Evolutionary conservation across 768 basidiomycete species (phyloP).

Genomic region (Boletus speciosus): DNA sequence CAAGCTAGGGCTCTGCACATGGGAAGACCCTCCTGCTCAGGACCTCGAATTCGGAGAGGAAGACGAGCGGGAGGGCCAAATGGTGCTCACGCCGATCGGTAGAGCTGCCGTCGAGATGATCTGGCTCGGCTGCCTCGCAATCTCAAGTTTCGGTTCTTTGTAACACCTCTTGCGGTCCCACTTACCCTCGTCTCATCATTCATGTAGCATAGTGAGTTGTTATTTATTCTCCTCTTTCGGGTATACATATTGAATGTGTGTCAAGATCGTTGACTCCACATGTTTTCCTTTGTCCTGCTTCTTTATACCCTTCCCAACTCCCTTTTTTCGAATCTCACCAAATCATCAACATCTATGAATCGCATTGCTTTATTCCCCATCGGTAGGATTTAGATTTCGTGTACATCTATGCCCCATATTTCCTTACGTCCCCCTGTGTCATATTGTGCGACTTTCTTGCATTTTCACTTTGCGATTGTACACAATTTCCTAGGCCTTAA

Average conservation of each 20-base stretch:
- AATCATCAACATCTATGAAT: constrained; percentile 9
- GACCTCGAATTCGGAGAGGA: constrained; percentile 35
- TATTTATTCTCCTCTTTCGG: constrained; percentile 1
- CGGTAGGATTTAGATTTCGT: constrained; percentile 22
- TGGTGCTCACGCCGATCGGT: constrained; percentile 44
- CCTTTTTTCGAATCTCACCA: not conserved
- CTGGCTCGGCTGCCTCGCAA: constrained; percentile 52
- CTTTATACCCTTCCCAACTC: not conserved
- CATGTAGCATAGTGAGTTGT: constrained; percentile 13
- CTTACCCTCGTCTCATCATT: not conserved
- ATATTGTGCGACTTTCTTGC: constrained; percentile 8
- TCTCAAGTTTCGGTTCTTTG: constrained; percentile 39
- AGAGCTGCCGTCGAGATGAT: constrained; percentile 51
- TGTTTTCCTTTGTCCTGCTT: not conserved
- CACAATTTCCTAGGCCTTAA: constrained; percentile 9
- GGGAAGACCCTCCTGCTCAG: constrained; percentile 19
- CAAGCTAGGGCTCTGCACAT: constrained; percentile 63
- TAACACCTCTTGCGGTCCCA: constrained; percentile 6
- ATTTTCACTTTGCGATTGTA: constrained; percentile 18
- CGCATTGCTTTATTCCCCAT: constrained; percentile 11
- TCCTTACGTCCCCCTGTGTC: constrained; percentile 12
- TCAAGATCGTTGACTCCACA: not conserved
- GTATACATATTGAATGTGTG: not conserved
- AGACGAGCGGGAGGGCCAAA: constrained; percentile 41
- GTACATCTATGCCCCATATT: constrained; percentile 14